Evolutionary conservation across 371 early-diverging fungal genomes (phyloP).

Genomic region (Choanephora cucurbitarum): DNA sequence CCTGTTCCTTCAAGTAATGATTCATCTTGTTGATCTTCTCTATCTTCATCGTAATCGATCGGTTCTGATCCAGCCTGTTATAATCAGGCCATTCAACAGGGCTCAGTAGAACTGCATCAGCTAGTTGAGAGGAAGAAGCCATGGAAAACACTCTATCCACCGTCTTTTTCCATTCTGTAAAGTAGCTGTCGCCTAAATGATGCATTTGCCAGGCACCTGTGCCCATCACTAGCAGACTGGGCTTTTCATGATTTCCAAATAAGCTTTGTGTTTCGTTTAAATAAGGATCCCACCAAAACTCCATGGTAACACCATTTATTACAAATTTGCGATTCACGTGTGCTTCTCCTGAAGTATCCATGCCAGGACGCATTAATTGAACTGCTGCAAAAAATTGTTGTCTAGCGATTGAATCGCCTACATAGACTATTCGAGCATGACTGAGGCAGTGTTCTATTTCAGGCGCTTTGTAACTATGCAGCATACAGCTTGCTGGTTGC

Average conservation of each 20-base stretch:
- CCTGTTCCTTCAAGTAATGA: constrained; percentile 39
- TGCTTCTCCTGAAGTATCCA: constrained; percentile 34
- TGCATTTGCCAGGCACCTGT: constrained; percentile 65
- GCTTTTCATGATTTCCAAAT: constrained; percentile 30
- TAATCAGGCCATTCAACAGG: constrained; percentile 46
- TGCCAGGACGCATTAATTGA: constrained; percentile 37
- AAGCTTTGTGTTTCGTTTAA: constrained; percentile 50
- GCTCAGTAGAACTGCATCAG: constrained; percentile 38
- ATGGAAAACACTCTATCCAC: constrained; percentile 45
- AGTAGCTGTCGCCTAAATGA: constrained; percentile 33
- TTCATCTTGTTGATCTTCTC: constrained; percentile 60
- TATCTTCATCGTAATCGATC: constrained; percentile 41
- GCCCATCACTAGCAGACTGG: constrained; percentile 56
- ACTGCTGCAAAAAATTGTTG: constrained; percentile 60
- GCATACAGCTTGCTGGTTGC: constrained; percentile 69
- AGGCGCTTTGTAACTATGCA: constrained; percentile 49
- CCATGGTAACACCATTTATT: constrained; percentile 36
- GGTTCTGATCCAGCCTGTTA: constrained; percentile 39
- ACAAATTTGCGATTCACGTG: constrained; percentile 41
- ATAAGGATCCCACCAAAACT: constrained; percentile 73
- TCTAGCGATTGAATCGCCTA: constrained; percentile 73
- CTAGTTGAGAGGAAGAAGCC: constrained; percentile 14
- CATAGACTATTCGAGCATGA: constrained; percentile 55
- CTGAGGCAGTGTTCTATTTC: constrained; percentile 51
- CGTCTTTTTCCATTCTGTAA: constrained; percentile 48